phyloP scores from a whole-genome alignment of 106 monocot genomes.

The Iris macrosiphon region DNA sequence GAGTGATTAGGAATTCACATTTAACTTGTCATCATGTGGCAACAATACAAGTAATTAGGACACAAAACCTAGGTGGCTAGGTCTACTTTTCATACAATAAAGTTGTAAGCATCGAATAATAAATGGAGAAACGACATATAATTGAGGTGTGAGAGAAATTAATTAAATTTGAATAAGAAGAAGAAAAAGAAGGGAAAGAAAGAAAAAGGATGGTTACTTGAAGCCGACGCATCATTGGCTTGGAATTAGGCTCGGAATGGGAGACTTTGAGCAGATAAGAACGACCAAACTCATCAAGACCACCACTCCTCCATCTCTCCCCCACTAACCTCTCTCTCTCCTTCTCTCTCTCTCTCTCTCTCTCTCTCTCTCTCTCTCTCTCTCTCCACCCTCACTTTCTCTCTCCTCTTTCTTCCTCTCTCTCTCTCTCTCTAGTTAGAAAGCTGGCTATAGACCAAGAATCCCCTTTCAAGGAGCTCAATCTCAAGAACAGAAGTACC shows the following conservation, averaged over 20 bases:
- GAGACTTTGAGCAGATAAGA: slow-evolving; percentile 42
- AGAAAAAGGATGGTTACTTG: slow-evolving; percentile 18
- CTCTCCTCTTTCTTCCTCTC: background rate
- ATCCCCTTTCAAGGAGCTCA: slow-evolving; percentile 17
- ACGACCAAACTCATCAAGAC: slow-evolving; percentile 15
- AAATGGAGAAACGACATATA: no score
- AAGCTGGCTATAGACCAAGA: slow-evolving; percentile 23
- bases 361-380: background rate
- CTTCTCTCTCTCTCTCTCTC: background rate
- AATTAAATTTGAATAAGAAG: no score
- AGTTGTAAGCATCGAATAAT: no score
- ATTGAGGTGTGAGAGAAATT: no score
- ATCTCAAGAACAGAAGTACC: slow-evolving; percentile 24
- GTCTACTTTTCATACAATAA: no score
- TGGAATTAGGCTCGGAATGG: slow-evolving; percentile 14
- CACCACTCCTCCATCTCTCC: background rate
- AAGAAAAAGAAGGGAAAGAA: slow-evolving; percentile 4
- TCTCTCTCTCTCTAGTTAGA: background rate
- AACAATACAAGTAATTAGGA: no score
- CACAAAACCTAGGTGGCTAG: no score
- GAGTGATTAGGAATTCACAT: slow-evolving; percentile 4
- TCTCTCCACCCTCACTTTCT: background rate
- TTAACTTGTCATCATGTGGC: no score
- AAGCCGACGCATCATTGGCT: slow-evolving; percentile 26
- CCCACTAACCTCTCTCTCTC: background rate